phyloP scores from a whole-genome alignment of 2,329 filamentous ascomycete species.

The Tolypocladium ovalisporum region DNA sequence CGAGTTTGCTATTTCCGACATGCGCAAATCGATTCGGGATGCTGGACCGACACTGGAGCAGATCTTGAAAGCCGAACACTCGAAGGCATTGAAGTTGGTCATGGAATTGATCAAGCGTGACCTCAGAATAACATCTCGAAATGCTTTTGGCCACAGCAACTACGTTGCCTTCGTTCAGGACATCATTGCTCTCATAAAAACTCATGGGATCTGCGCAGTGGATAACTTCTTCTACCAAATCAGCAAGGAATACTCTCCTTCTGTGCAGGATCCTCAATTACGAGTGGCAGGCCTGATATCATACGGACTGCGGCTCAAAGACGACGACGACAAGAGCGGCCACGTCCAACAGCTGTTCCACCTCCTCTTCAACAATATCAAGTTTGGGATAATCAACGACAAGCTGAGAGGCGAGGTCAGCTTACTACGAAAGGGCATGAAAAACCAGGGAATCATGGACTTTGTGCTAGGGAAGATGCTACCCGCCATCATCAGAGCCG shows the following conservation, averaged over 20 bases:
- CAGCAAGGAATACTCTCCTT: slow-evolving; percentile 43
- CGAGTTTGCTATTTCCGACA: slow-evolving; percentile 33
- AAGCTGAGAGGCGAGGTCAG: slow-evolving; percentile 33
- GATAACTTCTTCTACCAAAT: slow-evolving; percentile 47
- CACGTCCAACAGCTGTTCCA: slow-evolving; percentile 41
- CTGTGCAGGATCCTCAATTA: slow-evolving; percentile 42
- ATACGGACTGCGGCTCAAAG: slow-evolving; percentile 42
- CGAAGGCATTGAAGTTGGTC: slow-evolving; percentile 29
- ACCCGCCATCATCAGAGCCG: slow-evolving; percentile 36
- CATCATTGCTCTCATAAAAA: slow-evolving; percentile 42
- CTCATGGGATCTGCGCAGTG: slow-evolving; percentile 41
- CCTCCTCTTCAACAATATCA: slow-evolving; percentile 47
- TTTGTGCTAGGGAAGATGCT: slow-evolving; percentile 44
- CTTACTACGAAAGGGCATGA: slow-evolving; percentile 38
- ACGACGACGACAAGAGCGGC: slow-evolving; percentile 35
- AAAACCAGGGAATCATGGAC: slow-evolving; percentile 27
- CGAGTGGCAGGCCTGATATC: slow-evolving; percentile 44
- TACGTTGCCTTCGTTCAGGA: slow-evolving; percentile 42
- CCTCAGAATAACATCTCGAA: slow-evolving; percentile 25
- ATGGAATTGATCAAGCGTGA: slow-evolving; percentile 47
- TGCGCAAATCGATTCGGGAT: slow-evolving; percentile 36
- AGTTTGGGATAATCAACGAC: slow-evolving; percentile 38
- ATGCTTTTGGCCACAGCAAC: slow-evolving; percentile 28
- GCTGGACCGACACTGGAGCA: slow-evolving; percentile 23
- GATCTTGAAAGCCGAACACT: slow-evolving; percentile 27